A percentile compares a stretch with the other conserved stretches of the same genome.
Evolutionary conservation across 139 green algal genomes (phyloP).

Genomic region (Haematococcus sp.): DNA sequence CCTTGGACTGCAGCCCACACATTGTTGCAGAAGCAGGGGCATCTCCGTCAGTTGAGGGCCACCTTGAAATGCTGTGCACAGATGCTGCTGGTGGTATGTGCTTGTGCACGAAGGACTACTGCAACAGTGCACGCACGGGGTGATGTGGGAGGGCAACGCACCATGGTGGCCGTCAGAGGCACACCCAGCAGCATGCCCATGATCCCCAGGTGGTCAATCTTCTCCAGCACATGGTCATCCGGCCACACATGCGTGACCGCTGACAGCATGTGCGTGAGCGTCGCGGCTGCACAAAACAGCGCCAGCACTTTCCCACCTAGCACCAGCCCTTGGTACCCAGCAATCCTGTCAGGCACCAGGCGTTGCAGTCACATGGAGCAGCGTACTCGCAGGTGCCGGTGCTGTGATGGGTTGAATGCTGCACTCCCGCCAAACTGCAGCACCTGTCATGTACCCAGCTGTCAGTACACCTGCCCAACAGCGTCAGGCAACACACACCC

Average conservation of each 20-base stretch:
- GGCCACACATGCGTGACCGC: slow-evolving; percentile 78
- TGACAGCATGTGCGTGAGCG: slow-evolving; percentile 69
- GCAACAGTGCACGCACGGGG: too few species aligned
- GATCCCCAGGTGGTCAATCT: slow-evolving; percentile 85
- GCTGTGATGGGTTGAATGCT: too few species aligned
- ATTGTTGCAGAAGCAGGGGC: too few species aligned
- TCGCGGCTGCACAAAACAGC: slow-evolving; percentile 66
- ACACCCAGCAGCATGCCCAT: slow-evolving; percentile 72
- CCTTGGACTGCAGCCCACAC: slow-evolving; percentile 22
- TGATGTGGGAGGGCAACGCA: too few species aligned
- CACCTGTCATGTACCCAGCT: background rate
- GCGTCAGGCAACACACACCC: slow-evolving; percentile 34
- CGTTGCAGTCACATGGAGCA: too few species aligned
- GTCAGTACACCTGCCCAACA: too few species aligned
- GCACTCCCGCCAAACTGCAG: too few species aligned
- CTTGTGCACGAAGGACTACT: too few species aligned
- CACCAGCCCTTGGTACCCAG: slow-evolving; percentile 12
- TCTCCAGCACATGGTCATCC: slow-evolving; percentile 72
- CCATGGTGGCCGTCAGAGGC: slow-evolving; percentile 70
- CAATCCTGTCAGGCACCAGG: slow-evolving; percentile 15
- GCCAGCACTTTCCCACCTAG: slow-evolving; percentile 41
- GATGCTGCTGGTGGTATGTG: too few species aligned
- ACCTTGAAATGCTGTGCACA: too few species aligned
- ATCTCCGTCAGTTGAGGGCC: too few species aligned
- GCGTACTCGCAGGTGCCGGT: too few species aligned